Evolutionary conservation across 306 rosid genomes (phyloP).

Genomic region (Potentilla sterilis): DNA sequence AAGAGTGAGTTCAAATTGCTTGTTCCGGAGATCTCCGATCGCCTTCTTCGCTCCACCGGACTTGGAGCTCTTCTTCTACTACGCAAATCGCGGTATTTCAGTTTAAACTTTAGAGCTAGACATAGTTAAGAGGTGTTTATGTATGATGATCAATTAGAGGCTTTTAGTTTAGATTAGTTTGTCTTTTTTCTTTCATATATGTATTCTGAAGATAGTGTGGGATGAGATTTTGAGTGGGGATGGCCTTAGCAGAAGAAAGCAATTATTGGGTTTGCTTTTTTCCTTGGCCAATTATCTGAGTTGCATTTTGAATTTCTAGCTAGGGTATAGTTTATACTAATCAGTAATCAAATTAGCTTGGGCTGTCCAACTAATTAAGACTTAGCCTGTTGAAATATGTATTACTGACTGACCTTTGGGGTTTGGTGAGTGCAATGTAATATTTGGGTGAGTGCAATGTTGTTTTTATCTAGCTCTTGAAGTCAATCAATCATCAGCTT

Average conservation of each 20-base stretch:
- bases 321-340: conserved; percentile 23
- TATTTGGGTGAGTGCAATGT: conserved; percentile 40
- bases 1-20: conserved; percentile 53
- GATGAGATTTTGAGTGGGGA: conserved; percentile 33
- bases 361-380: conserved; percentile 37
- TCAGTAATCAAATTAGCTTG: conserved; percentile 44
- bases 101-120: conserved; percentile 39
- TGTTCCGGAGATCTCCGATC: conserved; percentile 51
- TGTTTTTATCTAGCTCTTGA: conserved; percentile 31
- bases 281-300: conserved; percentile 32
- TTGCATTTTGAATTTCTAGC: conserved; percentile 40
- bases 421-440: conserved; percentile 59
- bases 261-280: conserved; percentile 29
- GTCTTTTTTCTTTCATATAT: conserved; percentile 9
- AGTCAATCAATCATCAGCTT: conserved; percentile 34
- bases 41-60: conserved; percentile 94
- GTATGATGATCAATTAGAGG: conserved; percentile 28
- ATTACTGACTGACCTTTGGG: conserved; percentile 54
- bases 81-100: conserved; percentile 57
- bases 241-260: conserved; percentile 33
- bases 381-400: conserved; percentile 16
- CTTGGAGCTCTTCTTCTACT: conserved; percentile 77
- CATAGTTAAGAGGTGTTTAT: background rate
- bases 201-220: conserved; percentile 6
- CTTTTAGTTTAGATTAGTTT: conserved; percentile 11